These are phyloP conservation scores for Polygonum maritimum DNA, from an alignment of 148 eudicot genomes.

Conservation along the genomic window DNA sequence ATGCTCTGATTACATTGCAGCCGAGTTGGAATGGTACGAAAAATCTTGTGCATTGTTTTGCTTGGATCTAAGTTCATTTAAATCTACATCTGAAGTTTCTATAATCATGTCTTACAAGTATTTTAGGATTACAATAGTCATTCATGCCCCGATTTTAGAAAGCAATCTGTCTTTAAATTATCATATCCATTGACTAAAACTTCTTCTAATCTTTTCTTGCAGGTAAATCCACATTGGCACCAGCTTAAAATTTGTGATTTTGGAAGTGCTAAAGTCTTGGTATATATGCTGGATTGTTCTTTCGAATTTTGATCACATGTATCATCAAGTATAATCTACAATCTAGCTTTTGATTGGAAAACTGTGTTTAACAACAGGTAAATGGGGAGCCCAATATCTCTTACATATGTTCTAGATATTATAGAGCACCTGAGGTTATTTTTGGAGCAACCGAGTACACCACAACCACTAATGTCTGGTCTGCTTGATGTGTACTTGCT, in stretches of 20 bases:
- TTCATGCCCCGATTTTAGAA: too few species aligned
- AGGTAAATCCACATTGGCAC: constrained; percentile 94
- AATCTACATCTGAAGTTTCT: too few species aligned
- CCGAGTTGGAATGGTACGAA: too few species aligned
- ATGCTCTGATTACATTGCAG: too few species aligned
- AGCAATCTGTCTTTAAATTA: background rate
- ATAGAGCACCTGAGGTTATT: constrained; percentile 92
- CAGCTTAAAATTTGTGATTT: constrained; percentile 86
- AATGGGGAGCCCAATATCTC: constrained; percentile 95
- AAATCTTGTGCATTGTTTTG: too few species aligned
- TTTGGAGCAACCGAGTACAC: constrained; percentile 96
- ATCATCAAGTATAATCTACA: background rate
- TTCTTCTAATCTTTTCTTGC: constrained; percentile 11
- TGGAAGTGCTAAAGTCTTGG: constrained; percentile 95
- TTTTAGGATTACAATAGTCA: too few species aligned
- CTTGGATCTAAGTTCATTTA: too few species aligned
- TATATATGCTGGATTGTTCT: constrained; percentile 19
- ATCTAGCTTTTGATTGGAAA: constrained; percentile 3
- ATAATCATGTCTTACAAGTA: too few species aligned
- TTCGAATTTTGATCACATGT: background rate
- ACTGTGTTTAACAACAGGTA: constrained; percentile 36
- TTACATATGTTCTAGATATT: constrained; percentile 91
- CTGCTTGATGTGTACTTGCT: constrained; percentile 90
- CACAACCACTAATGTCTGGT: constrained; percentile 77
- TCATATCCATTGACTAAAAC: background rate